Evolutionary conservation across 495 filamentous ascomycete species (phyloP).

Genomic region (Trichocladium antarcticum): DNA sequence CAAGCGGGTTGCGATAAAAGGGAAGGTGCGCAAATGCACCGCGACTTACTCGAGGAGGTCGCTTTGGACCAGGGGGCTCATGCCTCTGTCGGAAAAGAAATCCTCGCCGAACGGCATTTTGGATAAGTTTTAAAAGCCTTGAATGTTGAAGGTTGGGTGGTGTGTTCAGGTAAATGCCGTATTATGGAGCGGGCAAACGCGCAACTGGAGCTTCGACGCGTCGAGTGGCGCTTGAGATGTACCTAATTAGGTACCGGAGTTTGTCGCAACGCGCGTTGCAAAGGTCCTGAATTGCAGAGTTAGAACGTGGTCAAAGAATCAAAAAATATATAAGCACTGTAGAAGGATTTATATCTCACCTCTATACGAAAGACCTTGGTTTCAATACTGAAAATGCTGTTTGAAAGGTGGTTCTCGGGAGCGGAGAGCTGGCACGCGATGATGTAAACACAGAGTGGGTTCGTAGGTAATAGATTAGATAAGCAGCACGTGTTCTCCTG

Average conservation of each 20-base stretch:
- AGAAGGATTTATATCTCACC: not conserved
- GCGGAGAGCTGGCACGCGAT: not conserved
- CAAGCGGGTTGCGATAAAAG: not conserved
- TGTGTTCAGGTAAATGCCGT: no score
- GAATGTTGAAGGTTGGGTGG: not conserved
- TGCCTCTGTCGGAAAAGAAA: not conserved
- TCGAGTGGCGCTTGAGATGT: not conserved
- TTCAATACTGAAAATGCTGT: not conserved
- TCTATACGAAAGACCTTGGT: not conserved
- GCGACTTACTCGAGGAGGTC: conserved; percentile 19
- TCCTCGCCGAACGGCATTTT: conserved; percentile 13
- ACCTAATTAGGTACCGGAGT: not conserved
- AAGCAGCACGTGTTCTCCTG: not conserved
- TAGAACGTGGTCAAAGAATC: not conserved
- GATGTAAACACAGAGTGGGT: conserved; percentile 4
- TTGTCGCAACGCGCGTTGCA: not conserved
- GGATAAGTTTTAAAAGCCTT: not conserved
- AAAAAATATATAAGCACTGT: not conserved
- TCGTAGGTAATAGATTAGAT: not conserved
- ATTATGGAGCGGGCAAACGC: not conserved
- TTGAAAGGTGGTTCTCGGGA: not conserved
- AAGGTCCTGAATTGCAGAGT: not conserved
- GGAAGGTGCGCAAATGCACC: not conserved
- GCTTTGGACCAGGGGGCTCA: conserved; percentile 16
- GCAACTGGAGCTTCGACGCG: not conserved